phyloP scores from a whole-genome alignment of 169 alveolate species.

The Amoebophrya sp. region DNA sequence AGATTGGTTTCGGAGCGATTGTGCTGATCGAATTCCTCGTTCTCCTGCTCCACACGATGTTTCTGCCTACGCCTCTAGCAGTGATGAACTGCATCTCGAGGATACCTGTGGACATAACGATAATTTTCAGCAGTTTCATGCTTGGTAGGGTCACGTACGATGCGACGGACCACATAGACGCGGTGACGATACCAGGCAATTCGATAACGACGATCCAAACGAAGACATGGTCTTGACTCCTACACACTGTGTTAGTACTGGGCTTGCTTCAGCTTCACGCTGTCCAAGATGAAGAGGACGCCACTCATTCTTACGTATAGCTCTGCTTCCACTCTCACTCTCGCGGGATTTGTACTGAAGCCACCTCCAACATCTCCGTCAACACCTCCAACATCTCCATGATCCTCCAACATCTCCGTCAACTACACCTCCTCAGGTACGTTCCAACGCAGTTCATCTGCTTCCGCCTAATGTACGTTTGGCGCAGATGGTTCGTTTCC shows the following conservation, averaged over 20 bases:
- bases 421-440: too few species aligned
- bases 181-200: background rate
- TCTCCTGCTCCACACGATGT: background rate
- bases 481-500: background rate
- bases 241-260: too few species aligned
- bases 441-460: background rate
- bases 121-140: background rate
- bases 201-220: background rate
- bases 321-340: too few species aligned
- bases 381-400: too few species aligned
- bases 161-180: background rate
- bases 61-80: background rate
- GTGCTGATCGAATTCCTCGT: background rate
- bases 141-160: background rate
- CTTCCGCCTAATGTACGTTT: slow-evolving; percentile 13
- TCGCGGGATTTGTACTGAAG: too few species aligned
- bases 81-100: background rate
- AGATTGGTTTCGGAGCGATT: background rate
- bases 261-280: too few species aligned
- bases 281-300: too few species aligned
- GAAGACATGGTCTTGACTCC: background rate
- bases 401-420: too few species aligned
- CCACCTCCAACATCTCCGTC: too few species aligned
- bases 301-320: too few species aligned
- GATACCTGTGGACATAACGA: background rate